These are phyloP conservation scores for Paracoccidioides brasiliensis DNA, from an alignment of 2,329 filamentous ascomycete species.

Conservation along the genomic window DNA sequence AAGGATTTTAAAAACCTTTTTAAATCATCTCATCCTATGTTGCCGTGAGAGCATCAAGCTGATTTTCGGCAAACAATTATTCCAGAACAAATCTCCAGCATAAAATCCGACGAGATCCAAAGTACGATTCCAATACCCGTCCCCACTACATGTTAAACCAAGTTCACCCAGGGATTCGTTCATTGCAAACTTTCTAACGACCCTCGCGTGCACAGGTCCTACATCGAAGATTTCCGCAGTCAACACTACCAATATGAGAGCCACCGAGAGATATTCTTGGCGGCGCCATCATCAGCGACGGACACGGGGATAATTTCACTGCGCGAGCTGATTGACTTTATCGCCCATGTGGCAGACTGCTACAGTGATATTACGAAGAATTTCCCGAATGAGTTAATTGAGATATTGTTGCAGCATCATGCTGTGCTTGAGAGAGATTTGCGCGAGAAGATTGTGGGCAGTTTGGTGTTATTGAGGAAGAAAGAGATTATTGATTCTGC, in stretches of 20 bases:
- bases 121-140: slow-evolving; percentile 36
- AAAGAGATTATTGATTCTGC: slow-evolving; percentile 87
- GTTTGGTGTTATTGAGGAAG: slow-evolving; percentile 70
- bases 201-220: slow-evolving; percentile 45
- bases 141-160: background rate
- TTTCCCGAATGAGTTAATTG: slow-evolving; percentile 70
- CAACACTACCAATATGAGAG: slow-evolving; percentile 88
- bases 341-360: slow-evolving; percentile 86
- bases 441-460: slow-evolving; percentile 87
- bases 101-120: slow-evolving; percentile 78
- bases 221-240: slow-evolving; percentile 74
- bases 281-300: slow-evolving; percentile 64
- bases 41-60: background rate
- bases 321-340: slow-evolving; percentile 82
- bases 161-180: background rate
- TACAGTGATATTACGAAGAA: slow-evolving; percentile 67
- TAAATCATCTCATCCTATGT: slow-evolving; percentile 7
- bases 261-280: slow-evolving; percentile 80
- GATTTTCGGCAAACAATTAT: slow-evolving; percentile 15
- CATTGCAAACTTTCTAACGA: background rate
- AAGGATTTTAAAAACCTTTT: slow-evolving; percentile 17
- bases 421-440: slow-evolving; percentile 68
- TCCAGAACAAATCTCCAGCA: slow-evolving; percentile 69
- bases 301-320: slow-evolving; percentile 70
- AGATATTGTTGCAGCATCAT: slow-evolving; percentile 72